Evolutionary conservation across 208 protist species (phyloP).

Genomic region (Strigomonas culicis): DNA sequence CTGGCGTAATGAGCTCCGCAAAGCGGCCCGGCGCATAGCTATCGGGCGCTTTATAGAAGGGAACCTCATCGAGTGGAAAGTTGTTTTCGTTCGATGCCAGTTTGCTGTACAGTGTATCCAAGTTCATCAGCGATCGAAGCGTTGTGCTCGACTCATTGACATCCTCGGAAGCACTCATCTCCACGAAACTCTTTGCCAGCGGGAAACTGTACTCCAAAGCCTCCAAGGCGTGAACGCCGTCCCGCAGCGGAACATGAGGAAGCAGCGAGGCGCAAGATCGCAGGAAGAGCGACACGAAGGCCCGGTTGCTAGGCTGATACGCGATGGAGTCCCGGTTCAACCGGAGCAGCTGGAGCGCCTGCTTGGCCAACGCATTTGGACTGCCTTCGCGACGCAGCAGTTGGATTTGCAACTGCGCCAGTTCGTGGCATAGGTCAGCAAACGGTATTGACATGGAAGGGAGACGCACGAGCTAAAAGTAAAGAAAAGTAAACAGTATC

Average conservation of each 20-base stretch:
- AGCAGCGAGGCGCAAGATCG: conserved; percentile 60
- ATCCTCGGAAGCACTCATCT: conserved; percentile 27
- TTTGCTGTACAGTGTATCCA: conserved; percentile 2
- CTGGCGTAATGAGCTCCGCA: conserved; percentile 18
- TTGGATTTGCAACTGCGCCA: conserved; percentile 68
- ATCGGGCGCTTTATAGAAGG: no score
- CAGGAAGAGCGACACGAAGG: conserved; percentile 53
- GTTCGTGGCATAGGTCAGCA: conserved; percentile 50
- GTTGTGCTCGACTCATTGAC: conserved; percentile 52
- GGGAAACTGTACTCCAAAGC: conserved; percentile 30
- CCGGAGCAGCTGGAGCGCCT: conserved; percentile 52
- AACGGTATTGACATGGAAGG: conserved; percentile 18
- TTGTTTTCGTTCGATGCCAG: no score
- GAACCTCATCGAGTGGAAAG: no score
- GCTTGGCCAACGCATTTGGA: conserved; percentile 25
- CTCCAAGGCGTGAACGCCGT: conserved; percentile 34
- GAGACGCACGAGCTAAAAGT: conserved; percentile 3
- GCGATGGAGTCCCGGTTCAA: conserved; percentile 21
- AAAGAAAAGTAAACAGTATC: conserved; percentile 4
- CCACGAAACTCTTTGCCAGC: conserved; percentile 40
- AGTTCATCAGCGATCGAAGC: not conserved
- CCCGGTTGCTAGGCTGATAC: conserved; percentile 14
- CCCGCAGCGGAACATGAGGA: conserved; percentile 25
- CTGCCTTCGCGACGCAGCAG: conserved; percentile 64
- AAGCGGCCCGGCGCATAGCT: no score